phyloP scores from a whole-genome alignment of 2,329 filamentous ascomycete genomes.

The Pseudogymnoascus sp. region DNA sequence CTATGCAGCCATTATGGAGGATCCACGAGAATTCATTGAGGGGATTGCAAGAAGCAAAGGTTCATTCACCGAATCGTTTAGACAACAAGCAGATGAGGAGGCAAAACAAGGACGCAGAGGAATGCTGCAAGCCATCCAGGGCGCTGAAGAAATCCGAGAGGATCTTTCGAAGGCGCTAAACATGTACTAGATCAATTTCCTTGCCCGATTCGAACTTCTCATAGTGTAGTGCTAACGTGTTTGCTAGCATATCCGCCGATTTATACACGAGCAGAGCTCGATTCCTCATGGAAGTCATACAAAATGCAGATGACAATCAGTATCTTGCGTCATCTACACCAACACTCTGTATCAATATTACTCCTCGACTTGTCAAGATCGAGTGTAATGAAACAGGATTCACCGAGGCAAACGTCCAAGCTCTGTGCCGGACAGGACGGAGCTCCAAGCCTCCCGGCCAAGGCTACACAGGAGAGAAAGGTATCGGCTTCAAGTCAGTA shows the following conservation, averaged over 20 bases:
- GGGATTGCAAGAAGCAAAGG: background rate
- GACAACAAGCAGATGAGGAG: background rate
- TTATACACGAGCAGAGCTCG: background rate
- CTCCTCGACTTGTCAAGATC: background rate
- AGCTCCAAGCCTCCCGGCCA: constrained; percentile 6
- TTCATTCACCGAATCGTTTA: background rate
- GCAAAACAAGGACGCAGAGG: background rate
- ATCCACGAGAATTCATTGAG: background rate
- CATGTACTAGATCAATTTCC: background rate
- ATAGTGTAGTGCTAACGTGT: background rate
- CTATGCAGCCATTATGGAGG: background rate
- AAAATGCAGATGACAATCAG: background rate
- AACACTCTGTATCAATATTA: background rate
- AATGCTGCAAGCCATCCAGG: background rate
- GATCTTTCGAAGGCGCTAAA: background rate
- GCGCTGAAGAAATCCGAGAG: background rate
- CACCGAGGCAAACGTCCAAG: background rate
- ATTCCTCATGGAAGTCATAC: background rate
- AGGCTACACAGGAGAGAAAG: constrained; percentile 30
- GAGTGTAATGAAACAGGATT: constrained; percentile 10
- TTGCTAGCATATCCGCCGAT: background rate
- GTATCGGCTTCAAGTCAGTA: constrained; percentile 31
- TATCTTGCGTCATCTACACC: background rate
- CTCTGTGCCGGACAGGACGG: background rate
- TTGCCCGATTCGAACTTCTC: background rate